Evolutionary conservation across 805 yeast species (phyloP), one percentile per base, ranked within the genome.

Genomic region (Debaryomyces maramus): DNA sequence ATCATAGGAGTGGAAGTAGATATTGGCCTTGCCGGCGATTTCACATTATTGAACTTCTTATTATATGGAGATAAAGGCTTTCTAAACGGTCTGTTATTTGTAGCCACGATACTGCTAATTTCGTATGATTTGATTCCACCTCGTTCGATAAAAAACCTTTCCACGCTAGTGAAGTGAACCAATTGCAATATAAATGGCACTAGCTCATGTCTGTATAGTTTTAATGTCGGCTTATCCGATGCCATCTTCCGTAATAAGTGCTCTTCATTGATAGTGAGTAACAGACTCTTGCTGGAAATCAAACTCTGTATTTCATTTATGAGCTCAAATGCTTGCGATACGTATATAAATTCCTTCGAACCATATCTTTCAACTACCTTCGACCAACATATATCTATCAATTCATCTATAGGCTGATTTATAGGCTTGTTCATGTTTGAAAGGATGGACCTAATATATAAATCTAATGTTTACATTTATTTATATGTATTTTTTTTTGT

Each of bases 141-240:
- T 36, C 67, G 43, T 5, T 56, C 58, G 5, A 13, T 27, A 2
- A 65, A 38, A 21, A 62, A 55, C 21, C 31, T 44, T 14, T 51
- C 52, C 29, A 63, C 50, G 16, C 44, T 44, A 13, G 41, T 14
- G 28, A 44, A 43, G 7, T 52, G 49, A 3, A 56, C 60, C 22
- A 63, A 40, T 19, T 50, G 55, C 15, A 58, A 36, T 6, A 65
- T 9, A 39, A 65, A 61, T 32, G 46, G 43, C 19, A 48, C 39
- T 14, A 62, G 46, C 22, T 61, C 63, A 3, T 36, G 27, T 36
- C 50, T 55, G 34, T 48, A 50, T 11, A 65, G 44, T 33, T 45
- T 55, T 33, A 53, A 34, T 17, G 47, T 36, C 16, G 57, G 56
- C 29, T 45, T 52, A 10, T 49, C 48, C 15, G 40, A 35, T 7